Conservation (phyloP, 371 early-diverging fungal genomes). For the Mucor circinelloides region DNA sequence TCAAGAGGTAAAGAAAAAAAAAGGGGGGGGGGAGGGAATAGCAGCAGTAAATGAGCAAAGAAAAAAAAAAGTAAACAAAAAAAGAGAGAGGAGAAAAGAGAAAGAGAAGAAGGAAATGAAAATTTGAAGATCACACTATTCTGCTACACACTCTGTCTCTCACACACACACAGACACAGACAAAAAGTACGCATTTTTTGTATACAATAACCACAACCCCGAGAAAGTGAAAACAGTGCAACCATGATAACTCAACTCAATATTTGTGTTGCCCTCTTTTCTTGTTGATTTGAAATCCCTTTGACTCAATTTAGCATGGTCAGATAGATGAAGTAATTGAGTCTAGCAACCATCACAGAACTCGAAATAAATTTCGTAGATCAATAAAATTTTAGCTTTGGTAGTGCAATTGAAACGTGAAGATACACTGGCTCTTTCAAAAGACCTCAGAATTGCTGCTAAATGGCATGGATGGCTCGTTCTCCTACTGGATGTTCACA, state of each 20-base stretch:
- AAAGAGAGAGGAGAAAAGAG: neutral
- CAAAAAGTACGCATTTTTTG: neutral
- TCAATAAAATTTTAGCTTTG: neutral
- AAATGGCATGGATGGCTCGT: no score
- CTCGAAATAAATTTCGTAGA: neutral
- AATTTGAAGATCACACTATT: neutral
- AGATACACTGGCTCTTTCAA: no score
- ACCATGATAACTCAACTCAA: neutral
- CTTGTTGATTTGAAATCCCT: neutral
- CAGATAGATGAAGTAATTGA: neutral
- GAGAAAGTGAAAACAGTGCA: neutral
- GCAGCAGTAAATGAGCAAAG: neutral
- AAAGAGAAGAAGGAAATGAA: neutral
- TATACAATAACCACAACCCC: neutral
- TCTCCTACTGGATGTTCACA: no score
- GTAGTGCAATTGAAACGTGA: neutral
- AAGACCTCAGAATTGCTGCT: no score
- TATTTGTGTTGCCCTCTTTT: neutral
- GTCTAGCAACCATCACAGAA: neutral
- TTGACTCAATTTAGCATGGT: neutral
- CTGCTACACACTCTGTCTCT: neutral
- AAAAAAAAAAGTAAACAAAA: neutral
- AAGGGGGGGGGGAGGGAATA: no score
- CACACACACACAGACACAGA: neutral
- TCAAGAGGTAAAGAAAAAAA: neutral